Evolutionary conservation across 371 early-diverging fungal genomes (phyloP), one percentile per base, ranked within the genome.

Genomic region (Zopfochytrium polystomum): DNA sequence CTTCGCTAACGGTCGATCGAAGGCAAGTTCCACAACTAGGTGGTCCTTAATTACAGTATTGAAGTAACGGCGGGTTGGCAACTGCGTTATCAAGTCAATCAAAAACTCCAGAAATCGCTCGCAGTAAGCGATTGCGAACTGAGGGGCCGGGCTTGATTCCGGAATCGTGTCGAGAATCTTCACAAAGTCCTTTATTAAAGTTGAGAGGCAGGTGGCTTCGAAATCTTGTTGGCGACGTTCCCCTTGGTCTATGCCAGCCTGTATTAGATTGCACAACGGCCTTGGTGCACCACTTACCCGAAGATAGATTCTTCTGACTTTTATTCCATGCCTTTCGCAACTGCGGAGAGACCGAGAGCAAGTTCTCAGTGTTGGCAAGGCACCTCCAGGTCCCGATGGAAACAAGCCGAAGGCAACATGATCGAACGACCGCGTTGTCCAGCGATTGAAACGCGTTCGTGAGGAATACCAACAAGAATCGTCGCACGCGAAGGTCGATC

Each of bases 21-120:
- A 71, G 53, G 84, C 81, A 15, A 87, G 72, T 9, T 82, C 78
- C 2, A 88, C 71, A 31, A 95, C 64, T 42, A 91, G 82, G 62
- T 88, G 89, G 63, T 96, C 96, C 18, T 85, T 79, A 27, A 97
- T 58, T 6, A 97, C 57, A 0, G 84, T 78, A 60, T 89, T 86
- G 63, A 95, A 82, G 65, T 82, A 93, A 50, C 96, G 85, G 31
- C 97, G 86, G 0, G 97, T 95, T 1, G 95, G 87, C 31, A 95
- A 70, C 73, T 95, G 96, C 18, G 90, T 78, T 63, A 86, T 85
- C 25, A 96, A 70, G 62, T 89, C 91, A 22, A 91, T 86, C 48
- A 96, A 62, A 31, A 96, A 78, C 68, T 95, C 95, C 27, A 95
- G 57, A 55, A 86, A 83, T 15, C 90, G 82, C 51, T 87, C 88